These are phyloP conservation scores for Lepidium sativum DNA, from an alignment of 345 rosid species.

Conservation along the genomic window DNA sequence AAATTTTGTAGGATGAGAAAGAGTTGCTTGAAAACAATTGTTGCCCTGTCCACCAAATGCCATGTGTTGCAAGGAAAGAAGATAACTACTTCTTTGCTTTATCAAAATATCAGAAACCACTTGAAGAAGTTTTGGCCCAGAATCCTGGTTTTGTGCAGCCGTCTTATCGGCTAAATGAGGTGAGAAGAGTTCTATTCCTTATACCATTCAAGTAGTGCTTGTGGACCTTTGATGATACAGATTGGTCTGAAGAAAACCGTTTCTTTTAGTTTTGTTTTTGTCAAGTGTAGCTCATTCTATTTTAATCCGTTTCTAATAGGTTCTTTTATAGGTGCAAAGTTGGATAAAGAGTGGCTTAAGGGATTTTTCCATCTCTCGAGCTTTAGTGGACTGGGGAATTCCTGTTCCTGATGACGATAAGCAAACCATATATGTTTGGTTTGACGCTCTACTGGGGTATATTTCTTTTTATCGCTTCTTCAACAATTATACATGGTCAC, in stretches of 20 bases:
- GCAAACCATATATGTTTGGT: conserved; percentile 97
- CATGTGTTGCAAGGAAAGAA: conserved; percentile 76
- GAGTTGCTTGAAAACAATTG: conserved; percentile 63
- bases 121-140: conserved; percentile 56
- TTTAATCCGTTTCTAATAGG: conserved; percentile 3
- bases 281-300: neutral
- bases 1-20: conserved; percentile 72
- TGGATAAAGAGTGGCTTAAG: conserved; percentile 80
- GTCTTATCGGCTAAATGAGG: conserved; percentile 79
- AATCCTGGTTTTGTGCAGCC: conserved; percentile 90
- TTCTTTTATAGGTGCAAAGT: conserved; percentile 67
- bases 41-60: conserved; percentile 79
- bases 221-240: conserved; percentile 1
- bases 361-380: conserved; percentile 95
- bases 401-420: conserved; percentile 80
- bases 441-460: conserved; percentile 95
- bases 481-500: neutral
- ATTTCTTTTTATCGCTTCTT: neutral
- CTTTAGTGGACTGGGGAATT: conserved; percentile 96
- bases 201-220: conserved; percentile 5
- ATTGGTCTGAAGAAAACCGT: neutral
- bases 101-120: conserved; percentile 73
- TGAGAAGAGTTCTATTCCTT: conserved; percentile 20
- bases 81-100: conserved; percentile 88
- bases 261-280: neutral